phyloP scores from a whole-genome alignment of 1,139 yeast species.

The Debaryomyces sp. region DNA sequence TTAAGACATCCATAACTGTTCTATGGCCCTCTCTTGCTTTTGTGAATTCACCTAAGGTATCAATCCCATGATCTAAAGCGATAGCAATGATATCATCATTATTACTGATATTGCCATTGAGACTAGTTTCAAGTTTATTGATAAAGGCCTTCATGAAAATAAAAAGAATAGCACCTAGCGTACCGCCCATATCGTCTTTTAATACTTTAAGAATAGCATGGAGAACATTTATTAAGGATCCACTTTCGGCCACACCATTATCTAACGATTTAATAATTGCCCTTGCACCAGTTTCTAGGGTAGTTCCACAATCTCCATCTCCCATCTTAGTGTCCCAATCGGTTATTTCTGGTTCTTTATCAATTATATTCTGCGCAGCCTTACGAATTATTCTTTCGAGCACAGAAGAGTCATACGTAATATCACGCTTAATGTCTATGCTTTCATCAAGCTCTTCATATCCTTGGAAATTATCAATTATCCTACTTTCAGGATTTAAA shows the following conservation, averaged over 20 bases:
- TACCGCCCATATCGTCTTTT: slow-evolving; percentile 58
- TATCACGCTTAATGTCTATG: slow-evolving; percentile 25
- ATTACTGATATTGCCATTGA: slow-evolving; percentile 16
- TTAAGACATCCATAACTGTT: slow-evolving; percentile 56
- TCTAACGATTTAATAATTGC: slow-evolving; percentile 38
- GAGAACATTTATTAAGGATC: slow-evolving; percentile 28
- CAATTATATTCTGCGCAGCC: slow-evolving; percentile 47
- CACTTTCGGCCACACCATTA: slow-evolving; percentile 18
- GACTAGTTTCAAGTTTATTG: slow-evolving; percentile 27
- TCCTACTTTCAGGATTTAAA: slow-evolving; percentile 18
- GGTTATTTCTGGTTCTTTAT: slow-evolving; percentile 71
- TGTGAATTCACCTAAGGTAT: slow-evolving; percentile 42
- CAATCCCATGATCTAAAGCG: slow-evolving; percentile 32
- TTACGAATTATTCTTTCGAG: slow-evolving; percentile 32
- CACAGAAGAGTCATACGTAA: slow-evolving; percentile 31
- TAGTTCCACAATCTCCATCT: slow-evolving; percentile 90
- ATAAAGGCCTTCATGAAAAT: slow-evolving; percentile 49
- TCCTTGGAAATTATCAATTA: slow-evolving; percentile 37
- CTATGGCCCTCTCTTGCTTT: slow-evolving; percentile 54
- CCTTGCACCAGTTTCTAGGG: slow-evolving; percentile 54
- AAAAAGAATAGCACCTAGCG: slow-evolving; percentile 52
- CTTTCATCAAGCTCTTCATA: slow-evolving; percentile 30
- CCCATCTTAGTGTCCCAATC: slow-evolving; percentile 79
- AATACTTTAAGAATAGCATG: slow-evolving; percentile 41
- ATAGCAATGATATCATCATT: slow-evolving; percentile 26